phyloP scores from a whole-genome alignment of 176 grass and related monocot genomes.

The Musa schizocarpa region DNA sequence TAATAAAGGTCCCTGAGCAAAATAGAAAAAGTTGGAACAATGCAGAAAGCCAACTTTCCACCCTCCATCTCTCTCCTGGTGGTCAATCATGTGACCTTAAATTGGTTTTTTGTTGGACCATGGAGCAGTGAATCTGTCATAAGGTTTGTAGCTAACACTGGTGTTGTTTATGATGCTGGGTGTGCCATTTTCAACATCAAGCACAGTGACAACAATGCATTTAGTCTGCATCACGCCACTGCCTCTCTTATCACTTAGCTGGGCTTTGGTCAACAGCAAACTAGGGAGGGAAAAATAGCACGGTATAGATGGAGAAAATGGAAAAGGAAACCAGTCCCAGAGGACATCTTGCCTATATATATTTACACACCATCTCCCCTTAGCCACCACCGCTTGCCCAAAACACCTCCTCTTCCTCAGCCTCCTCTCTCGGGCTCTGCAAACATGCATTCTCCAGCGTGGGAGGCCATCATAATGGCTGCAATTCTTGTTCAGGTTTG shows the following conservation, averaged over 20 bases:
- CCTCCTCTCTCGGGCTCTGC: background rate
- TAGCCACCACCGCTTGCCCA: background rate
- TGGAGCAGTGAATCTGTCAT: background rate
- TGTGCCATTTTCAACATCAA: too few species aligned
- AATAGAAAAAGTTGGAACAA: background rate
- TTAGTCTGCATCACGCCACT: too few species aligned
- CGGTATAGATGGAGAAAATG: background rate
- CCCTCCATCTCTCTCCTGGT: background rate
- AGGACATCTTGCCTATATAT: background rate
- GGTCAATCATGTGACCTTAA: constrained; percentile 2
- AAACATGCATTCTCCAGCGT: constrained; percentile 6
- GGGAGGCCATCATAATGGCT: constrained; percentile 15
- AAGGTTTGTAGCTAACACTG: background rate
- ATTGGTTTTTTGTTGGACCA: background rate
- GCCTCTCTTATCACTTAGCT: too few species aligned
- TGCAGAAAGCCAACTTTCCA: constrained; percentile 11
- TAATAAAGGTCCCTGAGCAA: background rate
- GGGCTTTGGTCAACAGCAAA: too few species aligned
- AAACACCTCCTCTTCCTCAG: background rate
- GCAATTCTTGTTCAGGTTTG: background rate
- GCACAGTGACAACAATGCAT: too few species aligned
- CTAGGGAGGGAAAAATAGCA: background rate
- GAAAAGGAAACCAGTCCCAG: background rate
- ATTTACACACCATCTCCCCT: background rate
- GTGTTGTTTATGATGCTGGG: too few species aligned